phyloP scores from a whole-genome alignment of 305 asterid species.

The Fraxinus angustifolia region DNA sequence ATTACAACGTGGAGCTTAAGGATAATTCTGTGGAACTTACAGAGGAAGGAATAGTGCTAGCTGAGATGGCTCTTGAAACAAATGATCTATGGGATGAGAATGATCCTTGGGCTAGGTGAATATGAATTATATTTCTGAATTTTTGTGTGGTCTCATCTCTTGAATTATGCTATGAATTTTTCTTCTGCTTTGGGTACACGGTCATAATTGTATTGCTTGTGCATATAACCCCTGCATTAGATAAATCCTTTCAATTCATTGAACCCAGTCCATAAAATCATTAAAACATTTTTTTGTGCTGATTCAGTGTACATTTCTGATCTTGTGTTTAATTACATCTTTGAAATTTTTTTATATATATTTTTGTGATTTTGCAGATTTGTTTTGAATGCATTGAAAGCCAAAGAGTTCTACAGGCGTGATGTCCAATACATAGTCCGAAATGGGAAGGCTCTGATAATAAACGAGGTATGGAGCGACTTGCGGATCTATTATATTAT shows the following conservation, averaged over 20 bases:
- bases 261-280: not conserved
- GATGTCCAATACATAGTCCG: constrained; percentile 97
- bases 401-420: constrained; percentile 86
- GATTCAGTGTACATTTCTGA: constrained; percentile 15
- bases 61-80: constrained; percentile 97
- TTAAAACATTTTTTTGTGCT: not conserved
- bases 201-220: constrained; percentile 10
- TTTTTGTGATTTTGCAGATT: constrained; percentile 48
- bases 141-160: not conserved
- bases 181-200: not conserved
- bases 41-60: constrained; percentile 82
- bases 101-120: constrained; percentile 99
- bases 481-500: not conserved
- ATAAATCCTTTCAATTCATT: constrained; percentile 18
- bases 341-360: constrained; percentile 19
- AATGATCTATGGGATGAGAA: constrained; percentile 96
- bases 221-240: not conserved
- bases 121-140: constrained; percentile 17
- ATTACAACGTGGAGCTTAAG: constrained; percentile 87
- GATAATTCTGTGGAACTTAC: constrained; percentile 94
- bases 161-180: not conserved
- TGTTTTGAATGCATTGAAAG: constrained; percentile 87
- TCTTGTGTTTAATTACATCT: not conserved
- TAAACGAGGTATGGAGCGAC: constrained; percentile 68
- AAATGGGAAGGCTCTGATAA: constrained; percentile 84